These are phyloP conservation scores for Sedum album DNA, from an alignment of 164 flowering plant genomes.

Conservation along the genomic window DNA sequence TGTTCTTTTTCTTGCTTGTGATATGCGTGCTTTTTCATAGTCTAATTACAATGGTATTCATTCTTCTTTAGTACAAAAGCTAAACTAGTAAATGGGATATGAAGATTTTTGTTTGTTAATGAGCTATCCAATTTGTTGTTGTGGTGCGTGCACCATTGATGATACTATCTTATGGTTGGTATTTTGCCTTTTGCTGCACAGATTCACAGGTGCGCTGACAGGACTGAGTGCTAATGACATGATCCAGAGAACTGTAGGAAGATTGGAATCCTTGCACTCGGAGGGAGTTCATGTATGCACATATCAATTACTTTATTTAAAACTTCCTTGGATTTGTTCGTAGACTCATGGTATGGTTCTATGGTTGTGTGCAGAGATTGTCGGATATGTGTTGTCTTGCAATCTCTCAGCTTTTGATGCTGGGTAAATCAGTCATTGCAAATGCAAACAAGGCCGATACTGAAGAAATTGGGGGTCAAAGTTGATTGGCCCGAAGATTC, in stretches of 20 bases:
- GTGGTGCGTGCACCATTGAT: not conserved
- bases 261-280: slow-evolving; percentile 83
- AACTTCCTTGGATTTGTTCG: not conserved
- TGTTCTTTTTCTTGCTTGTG: not conserved
- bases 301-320: slow-evolving; percentile 14
- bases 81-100: not conserved
- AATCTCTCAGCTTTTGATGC: slow-evolving; percentile 60
- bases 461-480: slow-evolving; percentile 39
- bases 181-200: slow-evolving; percentile 21
- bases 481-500: slow-evolving; percentile 94
- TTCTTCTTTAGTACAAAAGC: not conserved
- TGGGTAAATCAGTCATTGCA: slow-evolving; percentile 79
- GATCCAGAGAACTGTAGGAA: slow-evolving; percentile 66
- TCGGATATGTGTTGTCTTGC: slow-evolving; percentile 89
- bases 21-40: not conserved
- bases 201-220: slow-evolving; percentile 64
- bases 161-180: not conserved
- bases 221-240: slow-evolving; percentile 71
- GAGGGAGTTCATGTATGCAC: slow-evolving; percentile 91
- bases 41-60: not conserved
- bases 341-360: not conserved
- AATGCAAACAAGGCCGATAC: slow-evolving; percentile 45
- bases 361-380: slow-evolving; percentile 69
- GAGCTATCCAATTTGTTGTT: not conserved
- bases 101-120: not conserved